Evolutionary conservation across 805 yeast species (phyloP).

Genomic region (Nakazawaea molendinolei): DNA sequence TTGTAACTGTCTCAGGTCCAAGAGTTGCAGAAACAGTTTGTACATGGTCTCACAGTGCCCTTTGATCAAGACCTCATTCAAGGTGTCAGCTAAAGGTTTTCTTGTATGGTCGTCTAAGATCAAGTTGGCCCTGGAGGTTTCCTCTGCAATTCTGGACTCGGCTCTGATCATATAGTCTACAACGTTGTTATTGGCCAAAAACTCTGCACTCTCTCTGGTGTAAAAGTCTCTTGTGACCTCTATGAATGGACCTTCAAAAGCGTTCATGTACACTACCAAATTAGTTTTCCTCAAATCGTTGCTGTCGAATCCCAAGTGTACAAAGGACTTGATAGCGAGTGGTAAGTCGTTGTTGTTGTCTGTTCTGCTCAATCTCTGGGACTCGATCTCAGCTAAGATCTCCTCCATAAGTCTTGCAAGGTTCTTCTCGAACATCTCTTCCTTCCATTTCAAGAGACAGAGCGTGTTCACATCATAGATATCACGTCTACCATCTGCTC

Average conservation of each 20-base stretch:
- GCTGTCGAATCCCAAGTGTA: slow-evolving; percentile 82
- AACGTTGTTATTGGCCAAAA: slow-evolving; percentile 67
- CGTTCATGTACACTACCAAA: slow-evolving; percentile 70
- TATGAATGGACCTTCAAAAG: slow-evolving; percentile 74
- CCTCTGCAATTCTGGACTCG: slow-evolving; percentile 75
- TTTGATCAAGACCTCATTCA: slow-evolving; percentile 71
- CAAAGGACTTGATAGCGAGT: slow-evolving; percentile 78
- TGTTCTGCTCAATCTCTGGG: slow-evolving; percentile 73
- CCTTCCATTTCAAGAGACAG: slow-evolving; percentile 83
- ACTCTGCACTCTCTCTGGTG: slow-evolving; percentile 57
- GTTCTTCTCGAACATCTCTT: slow-evolving; percentile 67
- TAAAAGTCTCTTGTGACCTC: slow-evolving; percentile 63
- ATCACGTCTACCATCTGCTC: slow-evolving; percentile 87
- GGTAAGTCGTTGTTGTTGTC: slow-evolving; percentile 63
- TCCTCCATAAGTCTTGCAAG: slow-evolving; percentile 56
- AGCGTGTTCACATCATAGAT: slow-evolving; percentile 88
- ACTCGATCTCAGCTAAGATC: slow-evolving; percentile 66
- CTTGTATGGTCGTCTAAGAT: slow-evolving; percentile 84
- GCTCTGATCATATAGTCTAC: slow-evolving; percentile 89
- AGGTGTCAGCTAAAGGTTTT: slow-evolving; percentile 64
- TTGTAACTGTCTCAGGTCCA: slow-evolving; percentile 63
- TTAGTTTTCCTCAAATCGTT: slow-evolving; percentile 84
- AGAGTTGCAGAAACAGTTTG: slow-evolving; percentile 65
- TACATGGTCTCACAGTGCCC: slow-evolving; percentile 73
- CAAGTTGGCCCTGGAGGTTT: slow-evolving; percentile 67